Evolutionary conservation across 192 early-diverging fungal species (phyloP).

Genomic region (Phlyctochytrium bullatum): DNA sequence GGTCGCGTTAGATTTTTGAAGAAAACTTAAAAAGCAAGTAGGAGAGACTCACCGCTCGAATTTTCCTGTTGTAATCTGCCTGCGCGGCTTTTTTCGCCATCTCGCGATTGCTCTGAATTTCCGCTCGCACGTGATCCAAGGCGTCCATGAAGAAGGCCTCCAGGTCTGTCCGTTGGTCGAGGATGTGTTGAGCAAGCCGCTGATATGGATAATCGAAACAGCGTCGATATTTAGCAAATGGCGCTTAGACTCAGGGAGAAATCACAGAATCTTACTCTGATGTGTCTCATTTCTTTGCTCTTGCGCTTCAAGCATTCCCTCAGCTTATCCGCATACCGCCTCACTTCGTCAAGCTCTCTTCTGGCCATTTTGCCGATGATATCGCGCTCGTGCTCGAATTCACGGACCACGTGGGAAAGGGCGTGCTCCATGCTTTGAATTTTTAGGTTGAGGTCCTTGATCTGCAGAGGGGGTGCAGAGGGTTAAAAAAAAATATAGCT

Average conservation of each 20-base stretch:
- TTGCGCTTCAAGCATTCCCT: slow-evolving; percentile 39
- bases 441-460: slow-evolving; percentile 53
- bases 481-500: slow-evolving; percentile 1
- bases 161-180: slow-evolving; percentile 60
- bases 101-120: slow-evolving; percentile 36
- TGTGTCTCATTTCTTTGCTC: slow-evolving; percentile 56
- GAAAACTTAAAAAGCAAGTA: neutral
- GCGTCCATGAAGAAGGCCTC: slow-evolving; percentile 65
- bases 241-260: neutral
- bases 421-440: slow-evolving; percentile 58
- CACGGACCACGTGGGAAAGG: slow-evolving; percentile 57
- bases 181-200: slow-evolving; percentile 60
- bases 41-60: slow-evolving; percentile 37
- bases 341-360: slow-evolving; percentile 53
- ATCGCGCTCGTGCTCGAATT: slow-evolving; percentile 60
- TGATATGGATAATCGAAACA: too few species aligned
- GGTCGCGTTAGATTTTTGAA: neutral
- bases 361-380: slow-evolving; percentile 49
- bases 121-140: slow-evolving; percentile 47
- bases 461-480: slow-evolving; percentile 38
- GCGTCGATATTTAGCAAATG: slow-evolving; percentile 1
- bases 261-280: slow-evolving; percentile 36
- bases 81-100: slow-evolving; percentile 27
- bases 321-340: slow-evolving; percentile 34
- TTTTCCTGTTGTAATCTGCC: slow-evolving; percentile 46